phyloP scores from a whole-genome alignment of 495 filamentous ascomycete genomes.

The Neurospora cerealis region DNA sequence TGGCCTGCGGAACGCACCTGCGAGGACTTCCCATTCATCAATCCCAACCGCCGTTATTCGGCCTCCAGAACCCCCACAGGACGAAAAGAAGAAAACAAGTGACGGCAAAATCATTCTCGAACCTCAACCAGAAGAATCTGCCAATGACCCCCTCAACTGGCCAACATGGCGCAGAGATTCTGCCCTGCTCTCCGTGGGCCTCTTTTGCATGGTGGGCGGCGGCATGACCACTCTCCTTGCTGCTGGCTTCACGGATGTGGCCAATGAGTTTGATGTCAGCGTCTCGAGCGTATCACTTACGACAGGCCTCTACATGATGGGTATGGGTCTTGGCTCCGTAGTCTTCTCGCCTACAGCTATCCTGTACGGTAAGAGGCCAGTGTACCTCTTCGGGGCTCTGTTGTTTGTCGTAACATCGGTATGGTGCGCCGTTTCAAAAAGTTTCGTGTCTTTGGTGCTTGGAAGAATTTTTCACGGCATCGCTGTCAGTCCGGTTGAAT shows the following conservation, averaged over 20 bases:
- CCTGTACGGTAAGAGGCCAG: slow-evolving; percentile 79
- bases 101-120: slow-evolving; percentile 84
- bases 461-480: slow-evolving; percentile 83
- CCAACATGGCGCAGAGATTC: slow-evolving; percentile 70
- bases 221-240: slow-evolving; percentile 89
- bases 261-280: slow-evolving; percentile 55
- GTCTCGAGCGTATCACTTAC: slow-evolving; percentile 75
- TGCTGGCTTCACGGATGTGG: slow-evolving; percentile 80
- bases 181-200: slow-evolving; percentile 73
- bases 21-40: slow-evolving; percentile 67
- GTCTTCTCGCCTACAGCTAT: slow-evolving; percentile 87
- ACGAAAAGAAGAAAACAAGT: slow-evolving; percentile 61
- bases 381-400: slow-evolving; percentile 72
- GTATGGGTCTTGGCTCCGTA: slow-evolving; percentile 75
- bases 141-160: slow-evolving; percentile 94
- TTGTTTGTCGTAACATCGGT: slow-evolving; percentile 68
- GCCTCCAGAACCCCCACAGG: slow-evolving; percentile 19
- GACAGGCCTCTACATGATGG: slow-evolving; percentile 93
- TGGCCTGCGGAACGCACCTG: slow-evolving; percentile 65
- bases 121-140: slow-evolving; percentile 84
- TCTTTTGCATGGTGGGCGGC: slow-evolving; percentile 87
- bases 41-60: slow-evolving; percentile 48
- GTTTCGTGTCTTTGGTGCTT: slow-evolving; percentile 67
- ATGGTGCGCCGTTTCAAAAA: slow-evolving; percentile 81
- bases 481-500: slow-evolving; percentile 85